Base-by-base conservation (phyloP, 768 basidiomycete species). In the Boletus rubroflammeus region DNA sequence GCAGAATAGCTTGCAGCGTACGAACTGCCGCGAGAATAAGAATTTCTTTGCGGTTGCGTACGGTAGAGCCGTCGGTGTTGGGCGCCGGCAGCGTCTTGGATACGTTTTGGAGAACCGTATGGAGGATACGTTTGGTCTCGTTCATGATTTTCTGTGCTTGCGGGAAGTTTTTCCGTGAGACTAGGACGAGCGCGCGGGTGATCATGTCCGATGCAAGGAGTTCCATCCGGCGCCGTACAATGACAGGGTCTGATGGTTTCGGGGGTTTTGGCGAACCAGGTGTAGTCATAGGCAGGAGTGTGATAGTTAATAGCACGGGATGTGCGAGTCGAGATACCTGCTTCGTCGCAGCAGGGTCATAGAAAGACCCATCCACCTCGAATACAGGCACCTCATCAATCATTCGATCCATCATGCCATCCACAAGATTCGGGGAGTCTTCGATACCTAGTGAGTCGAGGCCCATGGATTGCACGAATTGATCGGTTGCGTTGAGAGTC, bases 181-280 rank as follows among this genome's bases (percentile, higher is more conserved):
- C 94, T 42, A 98, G 81, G 29, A 98, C 89, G 29, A 99, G 80
- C 17, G 89, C 88, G 11, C 97, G 85, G 2, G 94, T 94, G 67
- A 98, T 93, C 93, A 98, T 98, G 72, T 98, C 97, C 26, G 88
- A 90, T 25, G 93, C 90, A 36, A 98, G 81, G 5, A 99, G 82
- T 75, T 99, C 97, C 93, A 98, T 97, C 23, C 96, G 77, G 36
- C 97, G 80, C 26, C 97, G 85, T 26, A 96, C 90, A 62, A 99
- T 94, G 48, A 88, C 84, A 0, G 93, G 87, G 65, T 96, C 92
- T 0, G 90, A 90, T 29, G 81, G 76, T 45, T 64, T 67, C 2
- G 77, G 73, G 13, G 53, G 51, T 26, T 61, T 70, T 47, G 72
- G 73, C 58, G 75, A 73, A 31, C 58, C 64, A 42, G 58, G 61